These are phyloP conservation scores for Ensete glaucum DNA, from an alignment of 176 grass and related monocot species.

Conservation along the genomic window DNA sequence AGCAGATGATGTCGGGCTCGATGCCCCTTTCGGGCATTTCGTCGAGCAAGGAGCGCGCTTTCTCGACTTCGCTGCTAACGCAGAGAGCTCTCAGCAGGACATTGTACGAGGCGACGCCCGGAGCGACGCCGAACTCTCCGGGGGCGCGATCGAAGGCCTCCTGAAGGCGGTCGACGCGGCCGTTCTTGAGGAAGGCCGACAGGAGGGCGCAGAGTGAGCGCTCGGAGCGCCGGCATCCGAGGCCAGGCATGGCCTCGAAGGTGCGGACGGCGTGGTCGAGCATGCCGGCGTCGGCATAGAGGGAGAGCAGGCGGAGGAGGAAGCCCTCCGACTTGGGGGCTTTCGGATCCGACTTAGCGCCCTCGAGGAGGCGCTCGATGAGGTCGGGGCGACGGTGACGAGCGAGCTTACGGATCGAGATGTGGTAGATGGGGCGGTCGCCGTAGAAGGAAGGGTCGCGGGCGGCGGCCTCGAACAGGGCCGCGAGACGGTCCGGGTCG, in stretches of 20 bases:
- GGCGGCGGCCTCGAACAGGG: constrained; percentile 31
- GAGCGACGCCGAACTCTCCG: constrained; percentile 32
- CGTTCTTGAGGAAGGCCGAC: constrained; percentile 53
- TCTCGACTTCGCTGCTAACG: constrained; percentile 5
- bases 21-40: constrained; percentile 40
- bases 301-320: constrained; percentile 51
- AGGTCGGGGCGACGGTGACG: constrained; percentile 49
- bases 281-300: constrained; percentile 50
- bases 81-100: constrained; percentile 39
- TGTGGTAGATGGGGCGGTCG: constrained; percentile 39
- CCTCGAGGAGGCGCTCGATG: constrained; percentile 42
- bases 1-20: constrained; percentile 49
- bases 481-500: constrained; percentile 36
- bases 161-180: constrained; percentile 33
- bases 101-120: constrained; percentile 50
- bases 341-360: constrained; percentile 37
- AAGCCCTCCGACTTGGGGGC: constrained; percentile 46
- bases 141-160: constrained; percentile 39
- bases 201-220: constrained; percentile 63
- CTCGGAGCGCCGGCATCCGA: constrained; percentile 37
- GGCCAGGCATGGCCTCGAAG: constrained; percentile 37
- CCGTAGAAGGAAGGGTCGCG: constrained; percentile 31
- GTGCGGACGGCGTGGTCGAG: constrained; percentile 47
- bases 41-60: constrained; percentile 36
- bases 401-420: constrained; percentile 36